Percentiles rank a stretch among this genome's conserved stretches.
These are phyloP conservation scores for Arthrobotrys sinensis DNA, from an alignment of 2,329 filamentous ascomycete genomes.

Conservation along the genomic window DNA sequence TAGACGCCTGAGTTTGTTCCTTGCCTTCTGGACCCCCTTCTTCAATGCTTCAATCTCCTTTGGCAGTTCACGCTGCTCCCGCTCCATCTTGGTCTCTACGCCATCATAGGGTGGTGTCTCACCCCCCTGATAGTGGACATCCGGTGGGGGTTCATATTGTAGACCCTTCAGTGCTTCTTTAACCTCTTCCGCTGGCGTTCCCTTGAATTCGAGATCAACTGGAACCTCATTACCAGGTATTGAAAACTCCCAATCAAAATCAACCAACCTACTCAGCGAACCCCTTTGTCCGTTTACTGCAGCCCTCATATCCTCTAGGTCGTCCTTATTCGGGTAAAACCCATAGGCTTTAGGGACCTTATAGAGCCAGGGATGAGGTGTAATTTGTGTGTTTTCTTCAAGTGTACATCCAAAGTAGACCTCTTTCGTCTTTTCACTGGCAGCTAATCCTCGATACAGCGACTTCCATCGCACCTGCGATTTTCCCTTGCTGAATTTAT, in stretches of 20 bases:
- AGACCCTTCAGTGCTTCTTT: background rate
- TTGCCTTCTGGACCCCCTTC: background rate
- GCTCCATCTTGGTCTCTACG: background rate
- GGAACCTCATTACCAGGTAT: background rate
- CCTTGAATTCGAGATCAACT: background rate
- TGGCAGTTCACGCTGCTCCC: background rate
- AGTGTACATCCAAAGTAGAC: slow-evolving; percentile 35
- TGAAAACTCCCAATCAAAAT: slow-evolving; percentile 13
- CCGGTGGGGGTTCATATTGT: too few species aligned
- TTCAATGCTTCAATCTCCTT: background rate
- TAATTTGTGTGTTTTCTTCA: slow-evolving; percentile 6
- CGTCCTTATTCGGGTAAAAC: slow-evolving; percentile 20
- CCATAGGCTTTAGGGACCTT: slow-evolving; percentile 3
- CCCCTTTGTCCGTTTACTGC: background rate
- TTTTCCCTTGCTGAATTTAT: background rate
- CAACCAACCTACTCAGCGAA: background rate
- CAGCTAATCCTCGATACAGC: background rate
- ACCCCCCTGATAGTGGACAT: background rate
- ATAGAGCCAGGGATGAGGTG: slow-evolving; percentile 38
- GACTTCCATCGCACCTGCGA: background rate
- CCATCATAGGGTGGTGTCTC: background rate
- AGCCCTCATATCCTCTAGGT: background rate
- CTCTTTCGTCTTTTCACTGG: background rate
- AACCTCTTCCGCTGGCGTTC: too few species aligned
- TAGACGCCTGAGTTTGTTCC: background rate